phyloP scores from a whole-genome alignment of 2,329 filamentous ascomycete species.

The Clarireedia sp. region DNA sequence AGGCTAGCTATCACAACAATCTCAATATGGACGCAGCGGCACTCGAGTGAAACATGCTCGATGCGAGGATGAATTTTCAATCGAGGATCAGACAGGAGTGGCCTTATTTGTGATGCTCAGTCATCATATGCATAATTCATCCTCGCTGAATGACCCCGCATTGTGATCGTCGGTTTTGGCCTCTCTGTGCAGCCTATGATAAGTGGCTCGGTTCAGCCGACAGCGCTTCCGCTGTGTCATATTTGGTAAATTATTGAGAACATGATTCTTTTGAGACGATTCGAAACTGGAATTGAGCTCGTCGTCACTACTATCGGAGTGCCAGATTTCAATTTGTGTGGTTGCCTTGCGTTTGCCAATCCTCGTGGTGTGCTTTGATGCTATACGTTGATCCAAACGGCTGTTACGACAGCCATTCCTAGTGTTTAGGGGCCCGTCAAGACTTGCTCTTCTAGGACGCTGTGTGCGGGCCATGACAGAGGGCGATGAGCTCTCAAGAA shows the following conservation, averaged over 20 bases:
- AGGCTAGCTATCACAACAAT: no score
- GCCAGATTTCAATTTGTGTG: not conserved
- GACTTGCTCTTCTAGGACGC: not conserved
- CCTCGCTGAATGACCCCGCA: slow-evolving; percentile 17
- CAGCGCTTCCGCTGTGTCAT: not conserved
- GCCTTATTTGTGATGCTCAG: not conserved
- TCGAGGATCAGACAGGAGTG: not conserved
- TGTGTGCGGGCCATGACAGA: slow-evolving; percentile 1
- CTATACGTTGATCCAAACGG: not conserved
- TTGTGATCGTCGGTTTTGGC: not conserved
- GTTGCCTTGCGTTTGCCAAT: not conserved
- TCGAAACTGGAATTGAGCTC: slow-evolving; percentile 21
- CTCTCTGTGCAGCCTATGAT: not conserved
- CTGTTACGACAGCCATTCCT: not conserved
- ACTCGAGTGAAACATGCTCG: not conserved
- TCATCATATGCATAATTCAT: slow-evolving; percentile 27
- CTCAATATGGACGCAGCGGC: no score
- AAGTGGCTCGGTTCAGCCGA: not conserved
- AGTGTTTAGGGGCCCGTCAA: not conserved
- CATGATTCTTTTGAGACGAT: slow-evolving; percentile 13
- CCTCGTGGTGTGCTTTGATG: slow-evolving; percentile 6
- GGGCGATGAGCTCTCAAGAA: slow-evolving; percentile 18
- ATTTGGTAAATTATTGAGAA: slow-evolving; percentile 16
- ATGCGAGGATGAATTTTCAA: no score
- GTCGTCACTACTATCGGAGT: slow-evolving; percentile 27